Conservation (phyloP, 306 rosid genomes). For the Prunus mongolica region DNA sequence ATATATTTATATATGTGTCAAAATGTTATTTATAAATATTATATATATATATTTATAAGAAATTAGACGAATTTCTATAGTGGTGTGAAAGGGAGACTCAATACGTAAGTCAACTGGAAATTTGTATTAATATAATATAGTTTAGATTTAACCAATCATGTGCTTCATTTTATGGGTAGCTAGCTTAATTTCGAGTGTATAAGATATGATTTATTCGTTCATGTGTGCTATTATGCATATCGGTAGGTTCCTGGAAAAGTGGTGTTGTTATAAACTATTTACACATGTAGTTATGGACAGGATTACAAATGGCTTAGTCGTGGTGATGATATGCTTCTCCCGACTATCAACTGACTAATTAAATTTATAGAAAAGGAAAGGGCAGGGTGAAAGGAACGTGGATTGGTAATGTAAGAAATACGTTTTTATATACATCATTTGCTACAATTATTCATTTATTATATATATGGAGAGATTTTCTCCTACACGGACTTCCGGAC, state of each 20-base stretch:
- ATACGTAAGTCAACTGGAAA: not conserved
- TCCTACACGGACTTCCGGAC: fast-evolving
- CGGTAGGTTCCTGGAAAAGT: slow-evolving; percentile 27
- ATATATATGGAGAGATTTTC: too few species aligned
- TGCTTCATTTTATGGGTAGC: slow-evolving; percentile 27
- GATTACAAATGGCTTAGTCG: slow-evolving; percentile 27
- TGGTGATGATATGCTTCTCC: slow-evolving; percentile 35
- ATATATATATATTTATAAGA: too few species aligned
- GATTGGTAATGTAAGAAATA: slow-evolving; percentile 28
- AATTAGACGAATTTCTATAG: too few species aligned
- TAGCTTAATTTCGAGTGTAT: not conserved
- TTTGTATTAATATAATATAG: not conserved
- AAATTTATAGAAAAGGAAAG: slow-evolving; percentile 28
- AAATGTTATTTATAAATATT: not conserved
- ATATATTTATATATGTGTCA: too few species aligned
- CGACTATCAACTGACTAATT: slow-evolving; percentile 10
- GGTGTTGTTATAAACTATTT: not conserved
- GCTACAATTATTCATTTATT: too few species aligned
- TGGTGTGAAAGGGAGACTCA: not conserved
- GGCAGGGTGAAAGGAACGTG: slow-evolving; percentile 29
- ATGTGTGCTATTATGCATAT: slow-evolving; percentile 24
- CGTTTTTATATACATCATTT: not conserved
- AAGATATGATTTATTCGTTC: slow-evolving; percentile 13
- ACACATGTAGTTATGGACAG: not conserved
- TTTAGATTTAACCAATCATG: slow-evolving; percentile 33